These are phyloP conservation scores for Iberis pinnata DNA, from an alignment of 345 rosid genomes.

Conservation along the genomic window DNA sequence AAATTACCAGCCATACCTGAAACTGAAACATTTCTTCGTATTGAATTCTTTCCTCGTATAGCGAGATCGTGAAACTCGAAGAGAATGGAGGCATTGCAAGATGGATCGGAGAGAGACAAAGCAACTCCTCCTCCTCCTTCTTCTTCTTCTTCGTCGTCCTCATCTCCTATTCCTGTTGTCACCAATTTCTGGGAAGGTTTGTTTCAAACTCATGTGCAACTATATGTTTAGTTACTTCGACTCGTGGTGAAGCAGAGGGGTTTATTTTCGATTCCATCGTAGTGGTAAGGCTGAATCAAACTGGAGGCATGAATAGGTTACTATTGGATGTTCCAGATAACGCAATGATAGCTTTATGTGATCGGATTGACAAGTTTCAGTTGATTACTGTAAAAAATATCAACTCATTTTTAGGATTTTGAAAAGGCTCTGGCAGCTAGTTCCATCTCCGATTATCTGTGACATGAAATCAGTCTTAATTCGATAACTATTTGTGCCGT, in stretches of 20 bases:
- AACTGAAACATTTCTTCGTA: conserved; percentile 14
- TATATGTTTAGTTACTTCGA: conserved; percentile 2
- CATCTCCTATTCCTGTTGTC: conserved; percentile 73
- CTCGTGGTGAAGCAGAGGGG: conserved; percentile 7
- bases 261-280: neutral
- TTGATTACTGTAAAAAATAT: conserved; percentile 2
- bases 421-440: neutral
- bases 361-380: neutral
- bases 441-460: neutral
- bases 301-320: conserved; percentile 6
- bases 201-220: conserved; percentile 6
- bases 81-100: conserved; percentile 58
- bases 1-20: too few species aligned
- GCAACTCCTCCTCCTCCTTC: conserved; percentile 49
- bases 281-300: conserved; percentile 14
- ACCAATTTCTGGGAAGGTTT: conserved; percentile 94
- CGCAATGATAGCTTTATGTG: conserved; percentile 15
- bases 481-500: neutral
- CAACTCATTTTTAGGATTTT: neutral
- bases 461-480: neutral
- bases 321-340: conserved; percentile 1
- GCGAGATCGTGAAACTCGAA: conserved; percentile 22
- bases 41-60: conserved; percentile 11
- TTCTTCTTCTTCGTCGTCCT: conserved; percentile 34
- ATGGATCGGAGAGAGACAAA: conserved; percentile 73